Base-by-base conservation (phyloP, 139 green algal species). In the Chlamydomonas urium region DNA sequence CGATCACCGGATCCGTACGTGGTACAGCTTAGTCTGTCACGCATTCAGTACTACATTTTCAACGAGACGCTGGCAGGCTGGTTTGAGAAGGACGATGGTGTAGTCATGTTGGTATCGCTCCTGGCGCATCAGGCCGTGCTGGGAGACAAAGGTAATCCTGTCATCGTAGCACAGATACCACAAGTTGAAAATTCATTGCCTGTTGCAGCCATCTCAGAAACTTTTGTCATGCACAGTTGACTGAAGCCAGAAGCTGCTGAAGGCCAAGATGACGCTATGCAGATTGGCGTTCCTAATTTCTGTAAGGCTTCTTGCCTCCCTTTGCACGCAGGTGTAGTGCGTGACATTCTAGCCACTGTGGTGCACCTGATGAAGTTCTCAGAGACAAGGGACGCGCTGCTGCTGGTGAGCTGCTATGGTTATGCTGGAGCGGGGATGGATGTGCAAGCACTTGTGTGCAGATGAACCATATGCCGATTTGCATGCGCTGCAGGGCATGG, bases 401-500 rank as follows among this genome's bases (percentile, higher is more conserved):
- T 67, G 19, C 33, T 67, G 32, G 53, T 63, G 29, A 63, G 53
- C 19, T 36, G n/a, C n/a, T n/a, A n/a, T n/a, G n/a, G n/a, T n/a
- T n/a, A n/a, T n/a, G n/a, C n/a, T n/a, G n/a, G n/a, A n/a, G n/a
- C n/a, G n/a, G n/a, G n/a, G n/a, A n/a, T n/a, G n/a, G n/a, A n/a
- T n/a, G n/a, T n/a, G n/a, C n/a, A n/a, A n/a, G n/a, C n/a, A n/a
- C n/a, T n/a, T n/a, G n/a, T n/a, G n/a, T n/a, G n/a, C n/a, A n/a
- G n/a, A n/a, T n/a, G n/a, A n/a, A n/a, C n/a, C n/a, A n/a, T n/a
- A n/a, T n/a, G n/a, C n/a, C n/a, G n/a, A n/a, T n/a, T n/a, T n/a
- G n/a, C n/a, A n/a, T n/a, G n/a, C n/a, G n/a, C n/a, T n/a, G 8
- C 42, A 63, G 53, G 60, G 60, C 60, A 67, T 67, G 60, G 60